Evolutionary conservation across 805 yeast species (phyloP), one percentile per base, ranked within the genome.

Genomic region (Teunomyces gatunensis): DNA sequence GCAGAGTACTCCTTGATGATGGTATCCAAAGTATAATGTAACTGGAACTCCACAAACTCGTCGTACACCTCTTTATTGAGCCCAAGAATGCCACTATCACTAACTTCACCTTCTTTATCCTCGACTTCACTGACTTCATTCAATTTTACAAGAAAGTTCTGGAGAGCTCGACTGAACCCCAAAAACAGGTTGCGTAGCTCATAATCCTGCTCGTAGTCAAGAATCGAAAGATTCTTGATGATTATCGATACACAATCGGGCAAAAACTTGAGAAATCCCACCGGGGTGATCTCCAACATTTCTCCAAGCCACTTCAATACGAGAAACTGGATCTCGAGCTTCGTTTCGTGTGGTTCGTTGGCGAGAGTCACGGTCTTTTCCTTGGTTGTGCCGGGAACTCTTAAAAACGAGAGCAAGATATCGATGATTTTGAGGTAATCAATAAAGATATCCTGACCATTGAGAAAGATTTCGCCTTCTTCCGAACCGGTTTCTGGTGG

Each of bases 271-370:
- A 87, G 71, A 51, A 92, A 84, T 40, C 91, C 86, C 34, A 76
- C 73, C 1, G 97, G 92, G 0, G 92, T 82, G 13, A 87, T 81
- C 12, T 79, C 80, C 21, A 94, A 67, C 29, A 94, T 71, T 13
- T 83, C 83, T 46, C 80, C 83, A 12, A 94, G 68, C 99, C 99
- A 94, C 41, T 82, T 80, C 43, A 92, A 71, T 0, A 89, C 89
- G 3, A 87, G 87, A 28, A 84, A 65, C 63, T 89, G 95, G 39
- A 91, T 87, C 55, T 88, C 88, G 47, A 66, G 52, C 37, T 59
- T 61, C 4, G 69, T 59, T 23, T 72, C 77, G 47, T 70, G 75
- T 23, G 63, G 59, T 45, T 73, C 77, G 17, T 56, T 64, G 1
- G 66, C 50, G 21, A 67, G 56, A 33, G 67, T 71, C 35, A 58